Base-by-base conservation (phyloP, 495 filamentous ascomycete genomes). In the Cercophora newfieldiana region DNA sequence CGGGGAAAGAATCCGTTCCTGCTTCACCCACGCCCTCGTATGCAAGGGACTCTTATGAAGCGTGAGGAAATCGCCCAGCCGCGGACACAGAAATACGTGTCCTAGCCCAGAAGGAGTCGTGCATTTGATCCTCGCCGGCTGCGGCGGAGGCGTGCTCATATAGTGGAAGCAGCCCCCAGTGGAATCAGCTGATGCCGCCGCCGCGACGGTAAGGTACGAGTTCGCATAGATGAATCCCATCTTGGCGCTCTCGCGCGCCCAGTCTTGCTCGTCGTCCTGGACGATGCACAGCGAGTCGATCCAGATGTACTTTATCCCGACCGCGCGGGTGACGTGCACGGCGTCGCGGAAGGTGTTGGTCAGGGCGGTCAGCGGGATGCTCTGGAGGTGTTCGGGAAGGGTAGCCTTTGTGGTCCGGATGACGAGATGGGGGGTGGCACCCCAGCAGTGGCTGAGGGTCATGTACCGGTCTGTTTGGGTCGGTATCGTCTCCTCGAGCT, bases 221-320 rank as follows among this genome's bases (percentile, higher is more conserved):
- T 59, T 59, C 28, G 57, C 57, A 19, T 59, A 59, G 57, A 59
- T 59, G 57, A 37, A 59, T 14, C 57, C 57, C 57, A 59, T 59
- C 31, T 59, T 59, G 1, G 57, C 57, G 57, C 29, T 33, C 31
- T 59, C 57, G 2, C 57, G 57, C 28, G 57, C 57, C 50, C 50
- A 53, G 24, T 53, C 50, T 8, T 68, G 59, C 3, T 22, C 18
- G 26, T 69, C 63, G 19, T 74, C 68, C 54, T 81, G 78, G 21
- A 79, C 73, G 37, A 80, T 81, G 64, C 78, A 80, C 8, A 80
- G 60, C 3, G 73, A 75, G 66, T 79, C 78, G 33, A 80, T 77
- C 78, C 77, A 79, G 19, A 79, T 50, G 57, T 73, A 75, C 24
- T 50, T 28, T 3, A 78, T 50, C 3, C 47, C 56, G 6, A 67